Evolutionary conservation across 441 rosid genomes (phyloP).

Genomic region (Aleurites moluccanus): DNA sequence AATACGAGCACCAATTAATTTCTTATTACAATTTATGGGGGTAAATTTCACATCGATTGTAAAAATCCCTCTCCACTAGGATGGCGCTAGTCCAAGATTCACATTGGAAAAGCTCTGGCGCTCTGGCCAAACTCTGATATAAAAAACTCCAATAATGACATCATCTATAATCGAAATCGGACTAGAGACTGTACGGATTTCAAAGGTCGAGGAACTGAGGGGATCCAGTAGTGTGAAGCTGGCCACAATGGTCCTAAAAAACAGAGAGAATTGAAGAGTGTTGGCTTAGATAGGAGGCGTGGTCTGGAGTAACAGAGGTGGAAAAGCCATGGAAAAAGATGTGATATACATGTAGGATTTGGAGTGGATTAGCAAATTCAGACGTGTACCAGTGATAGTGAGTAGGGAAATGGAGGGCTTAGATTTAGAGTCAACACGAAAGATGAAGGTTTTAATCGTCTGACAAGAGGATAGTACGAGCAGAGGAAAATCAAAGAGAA

Average conservation of each 20-base stretch:
- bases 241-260: conserved; percentile 56
- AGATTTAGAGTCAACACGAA: conserved; percentile 54
- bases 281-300: conserved; percentile 37
- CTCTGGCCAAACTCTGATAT: conserved; percentile 80
- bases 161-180: conserved; percentile 80
- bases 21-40: conserved; percentile 56
- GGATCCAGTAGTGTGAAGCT: conserved; percentile 78
- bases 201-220: conserved; percentile 82
- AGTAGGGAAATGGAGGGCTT: conserved; percentile 77
- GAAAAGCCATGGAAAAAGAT: conserved; percentile 90
- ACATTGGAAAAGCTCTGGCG: conserved; percentile 67
- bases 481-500: not conserved
- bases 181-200: conserved; percentile 74
- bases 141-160: conserved; percentile 64
- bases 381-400: conserved; percentile 80
- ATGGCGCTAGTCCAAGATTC: conserved; percentile 66
- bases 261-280: conserved; percentile 66
- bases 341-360: conserved; percentile 74
- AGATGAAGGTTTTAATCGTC: too few relatives aligned
- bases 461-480: not conserved
- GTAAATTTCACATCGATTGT: too few relatives aligned
- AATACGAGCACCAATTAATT: conserved; percentile 70
- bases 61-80: conserved; percentile 70
- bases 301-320: too few relatives aligned
- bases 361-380: conserved; percentile 55